Evolutionary conservation across 106 monocot genomes (phyloP).

Genomic region (Narthecium ossifragum): DNA sequence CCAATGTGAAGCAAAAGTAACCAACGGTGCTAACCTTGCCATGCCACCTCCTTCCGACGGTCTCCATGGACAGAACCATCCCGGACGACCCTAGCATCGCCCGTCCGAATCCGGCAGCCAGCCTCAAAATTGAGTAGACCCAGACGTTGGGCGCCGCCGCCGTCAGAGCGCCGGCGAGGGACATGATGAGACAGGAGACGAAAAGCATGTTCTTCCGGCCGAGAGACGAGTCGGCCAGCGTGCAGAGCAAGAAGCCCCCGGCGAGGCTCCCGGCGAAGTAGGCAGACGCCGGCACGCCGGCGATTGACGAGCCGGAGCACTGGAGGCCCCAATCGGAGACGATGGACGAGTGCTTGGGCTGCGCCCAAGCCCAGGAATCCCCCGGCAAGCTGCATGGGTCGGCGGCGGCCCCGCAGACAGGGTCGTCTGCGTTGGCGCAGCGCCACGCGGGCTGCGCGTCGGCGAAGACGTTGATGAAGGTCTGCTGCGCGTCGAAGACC

Average conservation of each 20-base stretch:
- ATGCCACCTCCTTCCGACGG: constrained; percentile 10
- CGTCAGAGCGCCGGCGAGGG: constrained; percentile 11
- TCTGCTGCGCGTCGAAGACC: constrained; percentile 32
- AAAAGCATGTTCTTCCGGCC: constrained; percentile 31
- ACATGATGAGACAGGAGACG: constrained; percentile 26
- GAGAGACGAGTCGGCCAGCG: constrained; percentile 20
- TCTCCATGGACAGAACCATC: constrained; percentile 28
- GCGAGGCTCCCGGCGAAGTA: constrained; percentile 29
- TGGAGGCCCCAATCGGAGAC: constrained; percentile 20
- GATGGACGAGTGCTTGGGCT: constrained; percentile 10
- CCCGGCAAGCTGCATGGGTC: neutral
- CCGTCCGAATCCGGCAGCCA: constrained; percentile 21
- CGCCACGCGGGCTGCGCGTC: constrained; percentile 20
- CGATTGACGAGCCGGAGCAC: constrained; percentile 7
- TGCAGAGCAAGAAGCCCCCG: constrained; percentile 22
- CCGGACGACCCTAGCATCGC: constrained; percentile 16
- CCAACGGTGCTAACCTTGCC: constrained; percentile 14
- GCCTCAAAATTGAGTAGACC: constrained; percentile 16
- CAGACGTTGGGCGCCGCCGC: constrained; percentile 9
- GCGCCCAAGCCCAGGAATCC: constrained; percentile 14
- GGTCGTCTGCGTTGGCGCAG: constrained; percentile 2
- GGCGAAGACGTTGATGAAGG: constrained; percentile 36
- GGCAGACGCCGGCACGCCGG: constrained; percentile 22
- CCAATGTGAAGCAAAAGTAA: constrained; percentile 23
- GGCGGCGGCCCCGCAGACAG: neutral